phyloP scores from a whole-genome alignment of 345 rosid species.

The Xanthoceras sorbifolium region DNA sequence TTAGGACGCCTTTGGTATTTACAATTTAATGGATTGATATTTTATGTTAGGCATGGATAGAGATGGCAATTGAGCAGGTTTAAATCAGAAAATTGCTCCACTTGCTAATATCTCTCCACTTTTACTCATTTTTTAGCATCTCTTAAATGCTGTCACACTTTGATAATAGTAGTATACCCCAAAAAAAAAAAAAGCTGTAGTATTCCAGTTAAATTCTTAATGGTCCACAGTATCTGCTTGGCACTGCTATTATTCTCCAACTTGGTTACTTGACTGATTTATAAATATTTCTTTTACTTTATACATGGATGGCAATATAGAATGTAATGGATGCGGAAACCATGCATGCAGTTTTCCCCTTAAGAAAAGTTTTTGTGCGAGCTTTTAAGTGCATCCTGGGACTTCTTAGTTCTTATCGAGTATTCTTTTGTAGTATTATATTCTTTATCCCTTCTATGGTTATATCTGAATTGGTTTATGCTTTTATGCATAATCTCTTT shows the following conservation, averaged over 20 bases:
- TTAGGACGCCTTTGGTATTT: slow-evolving; percentile 3
- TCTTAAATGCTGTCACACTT: not conserved
- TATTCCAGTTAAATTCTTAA: not conserved
- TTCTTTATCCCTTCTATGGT: not conserved
- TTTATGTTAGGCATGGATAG: not conserved
- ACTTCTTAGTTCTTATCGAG: not conserved
- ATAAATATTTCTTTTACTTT: not conserved
- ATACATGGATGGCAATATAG: not conserved
- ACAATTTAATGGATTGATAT: not conserved
- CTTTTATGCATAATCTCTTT: not conserved
- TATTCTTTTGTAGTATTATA: not conserved
- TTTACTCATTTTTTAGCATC: not conserved
- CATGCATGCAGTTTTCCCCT: not conserved
- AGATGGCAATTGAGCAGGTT: not conserved
- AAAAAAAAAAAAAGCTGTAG: not conserved
- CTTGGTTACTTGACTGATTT: not conserved
- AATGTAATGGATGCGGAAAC: not conserved
- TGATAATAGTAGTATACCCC: too few relatives aligned
- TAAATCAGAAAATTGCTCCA: not conserved
- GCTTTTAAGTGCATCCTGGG: not conserved
- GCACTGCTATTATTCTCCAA: not conserved
- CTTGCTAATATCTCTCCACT: not conserved
- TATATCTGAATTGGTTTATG: not conserved
- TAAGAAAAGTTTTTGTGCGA: slow-evolving; percentile 4
- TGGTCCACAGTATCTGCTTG: not conserved